phyloP scores from a whole-genome alignment of 2,329 filamentous ascomycete genomes.

The Aureobasidium lini region DNA sequence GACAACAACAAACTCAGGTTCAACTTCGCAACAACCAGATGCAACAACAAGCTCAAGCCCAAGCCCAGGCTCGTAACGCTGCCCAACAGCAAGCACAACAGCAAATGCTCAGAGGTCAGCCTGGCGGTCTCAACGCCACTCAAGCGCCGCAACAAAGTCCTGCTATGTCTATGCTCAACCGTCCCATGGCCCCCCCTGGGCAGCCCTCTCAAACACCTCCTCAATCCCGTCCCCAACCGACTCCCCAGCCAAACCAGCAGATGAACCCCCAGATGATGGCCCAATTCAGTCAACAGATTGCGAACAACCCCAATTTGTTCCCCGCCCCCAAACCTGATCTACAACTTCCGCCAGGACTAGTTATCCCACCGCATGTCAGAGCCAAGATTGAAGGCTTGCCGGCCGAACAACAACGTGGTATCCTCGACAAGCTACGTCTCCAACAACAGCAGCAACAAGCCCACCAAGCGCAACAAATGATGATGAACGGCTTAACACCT shows the following conservation, averaged over 20 bases:
- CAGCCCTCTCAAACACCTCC: conserved; percentile 30
- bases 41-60: conserved; percentile 29
- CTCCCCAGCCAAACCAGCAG: conserved; percentile 18
- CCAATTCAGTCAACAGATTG: conserved; percentile 12
- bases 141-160: conserved; percentile 36
- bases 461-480: conserved; percentile 25
- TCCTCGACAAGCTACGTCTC: conserved; percentile 13
- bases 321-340: conserved; percentile 1
- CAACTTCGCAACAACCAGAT: conserved; percentile 31
- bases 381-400: conserved; percentile 11
- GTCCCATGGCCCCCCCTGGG: conserved; percentile 40
- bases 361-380: conserved; percentile 10
- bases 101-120: conserved; percentile 37
- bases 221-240: conserved; percentile 22
- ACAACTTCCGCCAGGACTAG: conserved; percentile 4
- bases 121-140: conserved; percentile 38
- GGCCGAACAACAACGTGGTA: neutral
- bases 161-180: conserved; percentile 43
- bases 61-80: conserved; percentile 29
- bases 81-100: conserved; percentile 38
- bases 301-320: conserved; percentile 10
- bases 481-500: neutral
- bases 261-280: conserved; percentile 17
- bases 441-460: conserved; percentile 22
- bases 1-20: conserved; percentile 24